Conservation (phyloP, 306 rosid species). For the Leucaena leucocephala region DNA sequence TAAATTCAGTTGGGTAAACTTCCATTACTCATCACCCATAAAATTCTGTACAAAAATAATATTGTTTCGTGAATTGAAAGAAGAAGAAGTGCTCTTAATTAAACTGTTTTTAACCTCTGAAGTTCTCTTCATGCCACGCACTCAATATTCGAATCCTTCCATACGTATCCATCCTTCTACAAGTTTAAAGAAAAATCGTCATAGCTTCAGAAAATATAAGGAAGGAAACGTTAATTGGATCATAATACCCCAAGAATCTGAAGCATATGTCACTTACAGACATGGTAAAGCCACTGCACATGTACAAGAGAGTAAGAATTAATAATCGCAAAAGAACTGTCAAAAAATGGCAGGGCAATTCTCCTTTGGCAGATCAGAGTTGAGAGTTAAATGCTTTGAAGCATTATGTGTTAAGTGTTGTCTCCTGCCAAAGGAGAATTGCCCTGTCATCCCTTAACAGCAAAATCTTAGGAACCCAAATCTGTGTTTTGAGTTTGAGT, state of each 20-base stretch:
- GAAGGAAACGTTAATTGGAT: slow-evolving; percentile 16
- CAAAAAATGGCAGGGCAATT: slow-evolving; percentile 82
- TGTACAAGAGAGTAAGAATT: not conserved
- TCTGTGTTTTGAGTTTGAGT: slow-evolving; percentile 33
- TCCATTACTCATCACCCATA: not conserved
- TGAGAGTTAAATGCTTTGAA: too few relatives aligned
- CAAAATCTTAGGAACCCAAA: slow-evolving; percentile 15
- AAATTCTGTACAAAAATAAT: not conserved
- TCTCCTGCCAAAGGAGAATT: slow-evolving; percentile 67
- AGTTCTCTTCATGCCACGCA: not conserved
- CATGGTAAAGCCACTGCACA: not conserved
- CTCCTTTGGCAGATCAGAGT: slow-evolving; percentile 79
- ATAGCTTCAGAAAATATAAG: not conserved
- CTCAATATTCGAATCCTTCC: slow-evolving; percentile 23
- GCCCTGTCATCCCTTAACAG: slow-evolving; percentile 73
- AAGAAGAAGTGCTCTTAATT: not conserved
- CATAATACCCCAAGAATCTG: not conserved
- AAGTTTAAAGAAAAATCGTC: slow-evolving; percentile 11
- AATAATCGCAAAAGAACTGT: slow-evolving; percentile 20
- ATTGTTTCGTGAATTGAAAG: not conserved
- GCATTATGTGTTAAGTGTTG: not conserved
- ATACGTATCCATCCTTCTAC: slow-evolving; percentile 6
- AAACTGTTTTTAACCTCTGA: slow-evolving; percentile 3
- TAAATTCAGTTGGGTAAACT: too few relatives aligned
- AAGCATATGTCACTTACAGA: slow-evolving; percentile 7